Evolutionary conservation across 306 rosid genomes (phyloP).

Genomic region (Rosa rugosa): DNA sequence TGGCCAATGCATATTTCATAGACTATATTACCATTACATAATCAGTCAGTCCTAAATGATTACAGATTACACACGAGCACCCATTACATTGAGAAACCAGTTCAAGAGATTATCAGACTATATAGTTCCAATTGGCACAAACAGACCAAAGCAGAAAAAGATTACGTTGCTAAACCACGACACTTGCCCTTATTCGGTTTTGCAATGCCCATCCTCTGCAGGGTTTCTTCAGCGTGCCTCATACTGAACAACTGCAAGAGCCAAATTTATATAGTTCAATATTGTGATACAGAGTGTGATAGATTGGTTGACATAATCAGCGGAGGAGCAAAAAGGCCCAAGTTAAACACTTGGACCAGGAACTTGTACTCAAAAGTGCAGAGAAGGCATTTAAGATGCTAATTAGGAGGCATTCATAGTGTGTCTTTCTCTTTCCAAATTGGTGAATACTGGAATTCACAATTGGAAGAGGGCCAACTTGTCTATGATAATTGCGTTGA

Average conservation of each 20-base stretch:
- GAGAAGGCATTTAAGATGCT: background rate
- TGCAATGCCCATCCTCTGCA: background rate
- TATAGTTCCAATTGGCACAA: background rate
- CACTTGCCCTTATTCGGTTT: background rate
- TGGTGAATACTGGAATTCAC: background rate
- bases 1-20: background rate
- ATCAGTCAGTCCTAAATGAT: background rate
- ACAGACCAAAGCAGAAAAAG: background rate
- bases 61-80: background rate
- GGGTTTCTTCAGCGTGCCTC: conserved; percentile 12
- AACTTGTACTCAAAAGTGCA: background rate
- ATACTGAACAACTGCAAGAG: conserved; percentile 15
- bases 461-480: background rate
- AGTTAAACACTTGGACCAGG: background rate
- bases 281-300: background rate
- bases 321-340: background rate
- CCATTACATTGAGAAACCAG: background rate
- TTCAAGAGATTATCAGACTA: background rate
- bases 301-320: background rate
- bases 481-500: background rate
- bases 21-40: background rate
- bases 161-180: background rate
- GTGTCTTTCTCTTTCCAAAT: background rate
- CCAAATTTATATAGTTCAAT: background rate
- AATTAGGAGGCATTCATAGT: background rate